Conservation (phyloP, 1,139 yeast genomes). For the Wickerhamomyces sp. region DNA sequence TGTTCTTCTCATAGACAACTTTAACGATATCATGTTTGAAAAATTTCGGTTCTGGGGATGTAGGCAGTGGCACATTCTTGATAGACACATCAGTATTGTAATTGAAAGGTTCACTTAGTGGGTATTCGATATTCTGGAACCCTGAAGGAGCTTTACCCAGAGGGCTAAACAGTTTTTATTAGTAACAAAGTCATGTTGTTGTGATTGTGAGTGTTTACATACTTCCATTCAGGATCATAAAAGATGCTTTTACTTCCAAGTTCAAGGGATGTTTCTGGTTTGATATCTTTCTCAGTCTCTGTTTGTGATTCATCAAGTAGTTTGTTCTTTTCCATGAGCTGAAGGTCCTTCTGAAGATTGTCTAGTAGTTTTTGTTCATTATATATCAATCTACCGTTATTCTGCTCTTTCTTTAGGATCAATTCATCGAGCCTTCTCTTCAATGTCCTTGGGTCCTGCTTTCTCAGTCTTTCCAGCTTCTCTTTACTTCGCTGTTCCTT, state of each 20-base stretch:
- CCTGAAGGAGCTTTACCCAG: constrained; percentile 32
- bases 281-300: background rate
- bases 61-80: constrained; percentile 22
- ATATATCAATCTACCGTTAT: constrained; percentile 14
- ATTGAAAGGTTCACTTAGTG: constrained; percentile 2
- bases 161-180: too few species aligned
- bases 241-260: constrained; percentile 33
- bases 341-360: constrained; percentile 22
- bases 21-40: constrained; percentile 23
- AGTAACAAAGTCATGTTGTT: too few species aligned
- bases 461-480: constrained; percentile 16
- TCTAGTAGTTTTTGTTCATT: constrained; percentile 19
- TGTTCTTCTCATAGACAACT: constrained; percentile 8
- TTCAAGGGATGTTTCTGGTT: constrained; percentile 4
- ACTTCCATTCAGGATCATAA: constrained; percentile 42
- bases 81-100: constrained; percentile 5
- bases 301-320: constrained; percentile 1
- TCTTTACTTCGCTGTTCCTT: constrained; percentile 21
- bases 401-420: constrained; percentile 10
- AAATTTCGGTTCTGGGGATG: constrained; percentile 27
- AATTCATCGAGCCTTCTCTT: constrained; percentile 13
- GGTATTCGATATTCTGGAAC: constrained; percentile 22
- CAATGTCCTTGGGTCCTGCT: constrained; percentile 15
- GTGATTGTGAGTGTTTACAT: too few species aligned
- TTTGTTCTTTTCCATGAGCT: constrained; percentile 12